These are phyloP conservation scores for Parascedosporium putredinis DNA, from an alignment of 2,329 filamentous ascomycete genomes.

Conservation along the genomic window DNA sequence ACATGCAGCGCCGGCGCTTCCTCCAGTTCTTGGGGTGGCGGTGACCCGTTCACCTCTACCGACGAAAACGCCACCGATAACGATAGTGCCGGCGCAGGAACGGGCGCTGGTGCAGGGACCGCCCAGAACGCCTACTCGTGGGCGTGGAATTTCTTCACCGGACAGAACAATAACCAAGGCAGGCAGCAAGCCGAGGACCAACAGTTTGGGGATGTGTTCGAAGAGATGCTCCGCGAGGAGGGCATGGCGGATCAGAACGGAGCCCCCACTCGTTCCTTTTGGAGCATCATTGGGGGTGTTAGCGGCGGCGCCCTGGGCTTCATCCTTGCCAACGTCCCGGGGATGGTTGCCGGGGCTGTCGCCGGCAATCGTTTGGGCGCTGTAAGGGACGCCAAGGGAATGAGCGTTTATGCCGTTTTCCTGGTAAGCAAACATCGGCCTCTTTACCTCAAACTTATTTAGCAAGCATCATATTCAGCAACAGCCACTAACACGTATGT, in stretches of 20 bases:
- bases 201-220: slow-evolving; percentile 81
- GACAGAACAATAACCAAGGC: slow-evolving; percentile 26
- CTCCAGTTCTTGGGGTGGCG: slow-evolving; percentile 28
- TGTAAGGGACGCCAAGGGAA: slow-evolving; percentile 79
- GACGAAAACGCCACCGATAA: slow-evolving; percentile 21
- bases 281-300: slow-evolving; percentile 73
- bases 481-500: not conserved
- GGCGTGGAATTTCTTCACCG: slow-evolving; percentile 56
- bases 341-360: slow-evolving; percentile 78
- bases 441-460: too few species aligned
- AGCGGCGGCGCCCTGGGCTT: slow-evolving; percentile 89
- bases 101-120: slow-evolving; percentile 24
- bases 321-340: slow-evolving; percentile 87
- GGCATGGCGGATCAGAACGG: slow-evolving; percentile 62
- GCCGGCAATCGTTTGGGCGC: slow-evolving; percentile 88
- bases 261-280: slow-evolving; percentile 59
- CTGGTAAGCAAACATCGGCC: slow-evolving; percentile 31
- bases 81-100: slow-evolving; percentile 24
- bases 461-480: not conserved
- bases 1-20: slow-evolving; percentile 45
- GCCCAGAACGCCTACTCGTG: slow-evolving; percentile 56
- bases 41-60: slow-evolving; percentile 37
- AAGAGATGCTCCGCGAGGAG: slow-evolving; percentile 84
- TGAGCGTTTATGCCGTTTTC: slow-evolving; percentile 91
- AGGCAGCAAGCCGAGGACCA: slow-evolving; percentile 53